Evolutionary conservation across 2,329 filamentous ascomycete genomes (phyloP).

Genomic region (Aspergillus brasiliensis): DNA sequence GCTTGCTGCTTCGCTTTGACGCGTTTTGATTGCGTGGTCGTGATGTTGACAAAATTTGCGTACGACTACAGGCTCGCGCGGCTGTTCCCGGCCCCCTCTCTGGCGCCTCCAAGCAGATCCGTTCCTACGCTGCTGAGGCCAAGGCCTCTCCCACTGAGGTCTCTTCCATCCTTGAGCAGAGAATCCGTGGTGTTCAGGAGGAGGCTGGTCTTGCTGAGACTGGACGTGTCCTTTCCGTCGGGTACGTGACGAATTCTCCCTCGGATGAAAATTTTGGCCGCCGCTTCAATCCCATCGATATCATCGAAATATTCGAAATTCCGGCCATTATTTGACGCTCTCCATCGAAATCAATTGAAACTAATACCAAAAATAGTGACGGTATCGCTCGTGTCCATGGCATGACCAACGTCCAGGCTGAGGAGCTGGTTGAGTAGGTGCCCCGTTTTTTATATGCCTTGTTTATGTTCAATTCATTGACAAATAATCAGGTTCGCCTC

Average conservation of each 20-base stretch:
- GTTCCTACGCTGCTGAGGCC: constrained; percentile 87
- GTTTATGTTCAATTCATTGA: constrained; percentile 24
- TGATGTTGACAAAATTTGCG: constrained; percentile 52
- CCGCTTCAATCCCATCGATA: constrained; percentile 31
- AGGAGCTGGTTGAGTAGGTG: constrained; percentile 99
- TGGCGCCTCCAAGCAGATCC: constrained; percentile 70
- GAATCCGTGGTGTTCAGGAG: constrained; percentile 97
- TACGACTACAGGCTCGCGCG: constrained; percentile 71
- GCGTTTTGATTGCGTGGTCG: constrained; percentile 44
- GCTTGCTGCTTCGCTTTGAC: constrained; percentile 24
- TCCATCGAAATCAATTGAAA: constrained; percentile 4
- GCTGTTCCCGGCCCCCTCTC: constrained; percentile 77
- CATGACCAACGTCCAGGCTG: constrained; percentile 99
- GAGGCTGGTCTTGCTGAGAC: constrained; percentile 96
- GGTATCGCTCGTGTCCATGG: constrained; percentile 99
- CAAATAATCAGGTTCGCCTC: constrained; percentile 79
- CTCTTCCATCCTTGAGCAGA: constrained; percentile 98
- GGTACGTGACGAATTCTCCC: constrained; percentile 66
- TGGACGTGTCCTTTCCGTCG: constrained; percentile 96
- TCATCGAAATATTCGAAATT: constrained; percentile 29
- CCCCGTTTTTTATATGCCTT: constrained; percentile 20
- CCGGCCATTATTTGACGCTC: background rate
- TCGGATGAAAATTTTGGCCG: constrained; percentile 33
- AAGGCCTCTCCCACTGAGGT: constrained; percentile 98
- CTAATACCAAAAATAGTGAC: constrained; percentile 67